A percentile compares a stretch with the other conserved stretches of the same genome.
phyloP scores from a whole-genome alignment of 768 basidiomycete species.

The Fomitopsis pulvina region DNA sequence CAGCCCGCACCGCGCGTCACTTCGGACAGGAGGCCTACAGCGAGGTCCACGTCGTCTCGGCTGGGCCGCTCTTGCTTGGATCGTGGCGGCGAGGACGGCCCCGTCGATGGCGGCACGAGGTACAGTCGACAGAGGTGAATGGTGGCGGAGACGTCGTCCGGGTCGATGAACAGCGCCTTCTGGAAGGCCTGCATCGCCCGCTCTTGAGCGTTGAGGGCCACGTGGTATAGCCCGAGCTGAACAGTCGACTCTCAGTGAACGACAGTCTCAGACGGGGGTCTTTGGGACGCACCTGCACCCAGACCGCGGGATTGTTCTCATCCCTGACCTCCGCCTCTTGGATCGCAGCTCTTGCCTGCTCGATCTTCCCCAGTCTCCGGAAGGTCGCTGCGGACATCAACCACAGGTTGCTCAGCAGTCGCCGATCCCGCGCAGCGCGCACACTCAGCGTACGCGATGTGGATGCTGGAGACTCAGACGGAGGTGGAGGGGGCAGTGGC shows the following conservation, averaged over 20 bases:
- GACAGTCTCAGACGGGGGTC: neutral
- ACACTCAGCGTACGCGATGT: slow-evolving; percentile 21
- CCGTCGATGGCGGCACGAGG: slow-evolving; percentile 31
- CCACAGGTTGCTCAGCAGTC: slow-evolving; percentile 84
- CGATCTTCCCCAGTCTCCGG: slow-evolving; percentile 80
- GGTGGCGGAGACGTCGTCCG: slow-evolving; percentile 69
- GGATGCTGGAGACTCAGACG: slow-evolving; percentile 24
- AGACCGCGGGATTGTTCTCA: slow-evolving; percentile 81
- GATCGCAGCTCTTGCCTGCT: slow-evolving; percentile 85
- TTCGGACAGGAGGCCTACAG: slow-evolving; percentile 72
- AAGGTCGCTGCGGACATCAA: slow-evolving; percentile 93
- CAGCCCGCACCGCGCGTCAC: slow-evolving; percentile 77
- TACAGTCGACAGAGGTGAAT: slow-evolving; percentile 77
- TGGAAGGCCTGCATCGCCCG: slow-evolving; percentile 72
- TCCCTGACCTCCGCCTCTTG: slow-evolving; percentile 92
- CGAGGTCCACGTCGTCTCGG: slow-evolving; percentile 62
- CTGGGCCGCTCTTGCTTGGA: slow-evolving; percentile 8
- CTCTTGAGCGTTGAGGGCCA: slow-evolving; percentile 46
- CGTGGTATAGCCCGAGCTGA: slow-evolving; percentile 74
- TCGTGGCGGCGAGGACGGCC: neutral
- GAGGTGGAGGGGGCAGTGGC: slow-evolving; percentile 29
- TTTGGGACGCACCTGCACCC: slow-evolving; percentile 73
- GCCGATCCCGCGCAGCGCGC: slow-evolving; percentile 46
- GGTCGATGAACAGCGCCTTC: slow-evolving; percentile 85
- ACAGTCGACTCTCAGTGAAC: neutral